Conservation (phyloP, 345 rosid species). For the Arabidopsis arenosa region DNA sequence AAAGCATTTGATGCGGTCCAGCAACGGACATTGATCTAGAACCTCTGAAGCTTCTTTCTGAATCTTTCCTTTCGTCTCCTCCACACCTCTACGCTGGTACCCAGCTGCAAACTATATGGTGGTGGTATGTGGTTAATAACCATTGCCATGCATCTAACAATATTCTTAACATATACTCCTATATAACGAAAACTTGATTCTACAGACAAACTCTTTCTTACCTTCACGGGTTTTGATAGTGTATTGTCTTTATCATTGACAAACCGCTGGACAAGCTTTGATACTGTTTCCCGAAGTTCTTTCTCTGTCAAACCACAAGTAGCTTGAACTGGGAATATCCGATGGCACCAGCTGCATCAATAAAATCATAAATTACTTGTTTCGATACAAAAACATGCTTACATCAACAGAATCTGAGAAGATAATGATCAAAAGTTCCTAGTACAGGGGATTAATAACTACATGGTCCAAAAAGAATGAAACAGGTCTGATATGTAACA, state of each 20-base stretch:
- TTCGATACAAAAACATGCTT: slow-evolving; percentile 5
- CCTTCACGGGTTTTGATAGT: slow-evolving; percentile 67
- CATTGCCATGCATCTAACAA: background rate
- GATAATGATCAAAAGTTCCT: slow-evolving; percentile 3
- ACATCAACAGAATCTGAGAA: slow-evolving; percentile 15
- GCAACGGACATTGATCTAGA: slow-evolving; percentile 52
- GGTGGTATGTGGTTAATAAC: background rate
- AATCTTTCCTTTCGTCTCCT: slow-evolving; percentile 57
- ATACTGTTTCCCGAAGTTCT: slow-evolving; percentile 66
- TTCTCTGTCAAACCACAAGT: slow-evolving; percentile 81
- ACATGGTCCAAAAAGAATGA: background rate
- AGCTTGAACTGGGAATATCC: slow-evolving; percentile 89
- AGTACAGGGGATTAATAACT: slow-evolving; percentile 4
- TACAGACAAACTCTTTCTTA: slow-evolving; percentile 32
- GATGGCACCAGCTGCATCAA: slow-evolving; percentile 91
- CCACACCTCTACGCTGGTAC: slow-evolving; percentile 83
- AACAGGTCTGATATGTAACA: slow-evolving; percentile 15
- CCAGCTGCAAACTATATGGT: slow-evolving; percentile 83
- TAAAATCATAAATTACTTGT: slow-evolving; percentile 30
- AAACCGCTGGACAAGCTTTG: slow-evolving; percentile 72
- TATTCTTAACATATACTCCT: background rate
- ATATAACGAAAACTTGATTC: background rate
- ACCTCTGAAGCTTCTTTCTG: slow-evolving; percentile 49
- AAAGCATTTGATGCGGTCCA: slow-evolving; percentile 86
- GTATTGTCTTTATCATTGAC: slow-evolving; percentile 57